A percentile compares a stretch with the other conserved stretches of the same genome.
phyloP scores from a whole-genome alignment of 495 filamentous ascomycete genomes.

The Aspergillus baeticus region DNA sequence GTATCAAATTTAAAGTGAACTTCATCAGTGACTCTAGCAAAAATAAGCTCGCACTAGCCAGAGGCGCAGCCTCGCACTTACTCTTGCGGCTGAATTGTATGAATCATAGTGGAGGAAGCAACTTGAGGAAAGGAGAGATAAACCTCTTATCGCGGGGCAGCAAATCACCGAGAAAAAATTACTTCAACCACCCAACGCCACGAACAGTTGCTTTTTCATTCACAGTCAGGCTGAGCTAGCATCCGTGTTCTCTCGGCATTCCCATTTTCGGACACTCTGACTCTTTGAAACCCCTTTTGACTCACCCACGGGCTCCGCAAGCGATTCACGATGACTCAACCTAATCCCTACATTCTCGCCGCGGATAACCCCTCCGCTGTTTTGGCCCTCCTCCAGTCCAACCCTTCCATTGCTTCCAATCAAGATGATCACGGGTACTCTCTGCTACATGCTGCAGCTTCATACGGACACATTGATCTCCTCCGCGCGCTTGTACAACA shows the following conservation, averaged over 20 bases:
- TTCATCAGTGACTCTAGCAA: background rate
- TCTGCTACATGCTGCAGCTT: conserved; percentile 85
- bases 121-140: conserved; percentile 3
- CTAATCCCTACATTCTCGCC: conserved; percentile 76
- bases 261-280: background rate
- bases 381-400: conserved; percentile 62
- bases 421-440: conserved; percentile 89
- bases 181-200: background rate
- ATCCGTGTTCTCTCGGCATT: background rate
- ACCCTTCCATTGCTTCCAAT: conserved; percentile 62
- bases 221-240: too few relatives aligned
- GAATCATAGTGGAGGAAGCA: conserved; percentile 3
- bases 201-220: background rate
- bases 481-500: conserved; percentile 75
- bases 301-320: conserved; percentile 3
- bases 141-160: conserved; percentile 23
- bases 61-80: conserved; percentile 1
- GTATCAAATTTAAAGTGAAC: background rate
- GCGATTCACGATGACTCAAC: conserved; percentile 44
- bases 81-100: background rate
- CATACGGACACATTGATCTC: conserved; percentile 82
- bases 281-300: conserved; percentile 11
- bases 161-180: background rate
- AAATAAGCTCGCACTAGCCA: background rate
- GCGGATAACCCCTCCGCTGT: conserved; percentile 70